Evolutionary conservation across 225 moss, liverwort and hornwort species (phyloP).

Genomic region (Polytrichum commune): DNA sequence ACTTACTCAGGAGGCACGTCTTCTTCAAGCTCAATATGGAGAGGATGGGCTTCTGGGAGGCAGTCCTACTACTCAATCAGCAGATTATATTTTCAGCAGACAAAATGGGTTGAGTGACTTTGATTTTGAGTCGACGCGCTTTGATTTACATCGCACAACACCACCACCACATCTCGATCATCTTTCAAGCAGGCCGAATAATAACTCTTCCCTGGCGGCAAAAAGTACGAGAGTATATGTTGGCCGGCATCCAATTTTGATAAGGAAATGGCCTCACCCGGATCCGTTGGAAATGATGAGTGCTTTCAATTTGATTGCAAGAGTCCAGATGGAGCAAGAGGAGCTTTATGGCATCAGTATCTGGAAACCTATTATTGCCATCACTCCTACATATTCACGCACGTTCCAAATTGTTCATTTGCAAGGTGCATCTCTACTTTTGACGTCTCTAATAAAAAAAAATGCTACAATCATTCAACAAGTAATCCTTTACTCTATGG

Average conservation of each 20-base stretch:
- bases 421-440: slow-evolving; percentile 32
- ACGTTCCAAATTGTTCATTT: slow-evolving; percentile 81
- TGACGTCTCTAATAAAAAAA: neutral
- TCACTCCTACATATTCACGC: slow-evolving; percentile 81
- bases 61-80: slow-evolving; percentile 8
- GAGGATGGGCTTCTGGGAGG: slow-evolving; percentile 10
- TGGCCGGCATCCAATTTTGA: slow-evolving; percentile 73
- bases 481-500: neutral
- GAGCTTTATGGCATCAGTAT: slow-evolving; percentile 41
- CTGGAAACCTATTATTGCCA: slow-evolving; percentile 61
- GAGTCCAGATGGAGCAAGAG: slow-evolving; percentile 73
- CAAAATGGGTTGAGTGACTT: slow-evolving; percentile 4
- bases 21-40: slow-evolving; percentile 29
- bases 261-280: slow-evolving; percentile 86
- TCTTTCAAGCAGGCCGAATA: slow-evolving; percentile 5
- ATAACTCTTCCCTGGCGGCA: slow-evolving; percentile 20
- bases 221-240: slow-evolving; percentile 64
- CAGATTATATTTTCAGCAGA: neutral
- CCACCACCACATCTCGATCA: slow-evolving; percentile 26
- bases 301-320: slow-evolving; percentile 57
- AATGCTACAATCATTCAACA: neutral
- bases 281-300: slow-evolving; percentile 60
- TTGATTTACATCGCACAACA: slow-evolving; percentile 8
- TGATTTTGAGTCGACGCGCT: neutral
- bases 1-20: slow-evolving; percentile 54